Conservation (phyloP, 306 rosid genomes). For the Malus sylvestris region DNA sequence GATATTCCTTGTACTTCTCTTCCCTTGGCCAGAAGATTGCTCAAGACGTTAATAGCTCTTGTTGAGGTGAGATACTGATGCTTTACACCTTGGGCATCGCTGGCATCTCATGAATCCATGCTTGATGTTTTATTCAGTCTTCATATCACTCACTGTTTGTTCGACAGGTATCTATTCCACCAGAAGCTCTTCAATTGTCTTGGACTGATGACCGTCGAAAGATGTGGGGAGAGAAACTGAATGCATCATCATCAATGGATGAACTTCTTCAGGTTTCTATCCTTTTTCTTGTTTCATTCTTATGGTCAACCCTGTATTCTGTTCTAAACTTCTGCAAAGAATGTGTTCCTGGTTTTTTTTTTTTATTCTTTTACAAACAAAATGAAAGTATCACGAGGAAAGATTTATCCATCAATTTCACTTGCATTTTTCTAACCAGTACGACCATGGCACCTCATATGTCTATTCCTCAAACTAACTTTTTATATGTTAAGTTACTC, state of each 20-base stretch:
- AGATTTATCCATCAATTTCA: background rate
- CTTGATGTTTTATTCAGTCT: background rate
- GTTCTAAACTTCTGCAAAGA: background rate
- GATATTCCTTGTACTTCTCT: conserved; percentile 47
- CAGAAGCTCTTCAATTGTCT: conserved; percentile 64
- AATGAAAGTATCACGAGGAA: background rate
- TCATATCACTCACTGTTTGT: conserved; percentile 4
- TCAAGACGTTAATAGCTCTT: conserved; percentile 58
- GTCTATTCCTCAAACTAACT: background rate
- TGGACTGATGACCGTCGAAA: conserved; percentile 66
- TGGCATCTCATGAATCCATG: conserved; percentile 1
- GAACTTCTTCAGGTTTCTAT: conserved; percentile 70
- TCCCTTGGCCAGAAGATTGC: conserved; percentile 70
- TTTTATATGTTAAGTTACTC: background rate
- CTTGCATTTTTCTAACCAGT: background rate
- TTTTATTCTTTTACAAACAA: background rate
- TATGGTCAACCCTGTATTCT: background rate
- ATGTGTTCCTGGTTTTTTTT: background rate
- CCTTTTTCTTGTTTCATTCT: background rate
- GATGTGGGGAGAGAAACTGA: conserved; percentile 71
- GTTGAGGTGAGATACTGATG: conserved; percentile 61
- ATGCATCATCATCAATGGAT: conserved; percentile 54
- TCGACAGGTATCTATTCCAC: conserved; percentile 68
- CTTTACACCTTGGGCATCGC: background rate
- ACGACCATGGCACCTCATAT: background rate